Percentiles rank a stretch among this genome's conserved stretches.
These are phyloP conservation scores for Candida adriatica DNA, from an alignment of 805 yeast species.

Conservation along the genomic window DNA sequence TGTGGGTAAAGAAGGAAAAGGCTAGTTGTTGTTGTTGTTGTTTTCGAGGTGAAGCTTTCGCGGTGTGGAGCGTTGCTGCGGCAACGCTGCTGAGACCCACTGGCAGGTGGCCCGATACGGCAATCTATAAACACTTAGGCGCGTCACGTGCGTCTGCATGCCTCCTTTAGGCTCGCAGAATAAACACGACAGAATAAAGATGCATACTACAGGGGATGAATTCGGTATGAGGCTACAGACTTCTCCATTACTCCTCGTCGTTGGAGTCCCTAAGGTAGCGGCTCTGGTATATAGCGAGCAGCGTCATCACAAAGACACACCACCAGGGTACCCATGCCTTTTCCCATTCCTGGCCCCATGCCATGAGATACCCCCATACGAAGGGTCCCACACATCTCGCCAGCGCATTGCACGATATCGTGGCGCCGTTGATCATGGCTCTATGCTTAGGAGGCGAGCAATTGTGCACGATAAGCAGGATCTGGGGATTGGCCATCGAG, in stretches of 20 bases:
- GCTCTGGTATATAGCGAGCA: constrained; percentile 26
- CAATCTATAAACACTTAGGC: constrained; percentile 20
- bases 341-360: constrained; percentile 26
- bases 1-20: too few relatives aligned
- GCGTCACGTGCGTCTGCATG: too few relatives aligned
- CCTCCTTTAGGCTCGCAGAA: too few relatives aligned
- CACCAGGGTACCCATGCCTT: constrained; percentile 30
- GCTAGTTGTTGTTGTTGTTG: too few relatives aligned
- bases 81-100: too few relatives aligned
- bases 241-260: constrained; percentile 20
- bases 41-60: constrained; percentile 5
- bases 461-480: constrained; percentile 46
- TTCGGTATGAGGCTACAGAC: too few relatives aligned
- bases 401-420: constrained; percentile 44
- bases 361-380: constrained; percentile 43
- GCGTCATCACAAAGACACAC: constrained; percentile 21
- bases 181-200: too few relatives aligned
- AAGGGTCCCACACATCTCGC: constrained; percentile 55
- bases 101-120: too few relatives aligned
- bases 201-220: too few relatives aligned
- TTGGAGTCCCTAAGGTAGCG: constrained; percentile 21
- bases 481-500: constrained; percentile 46
- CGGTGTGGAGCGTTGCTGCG: not conserved
- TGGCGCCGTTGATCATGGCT: constrained; percentile 53
- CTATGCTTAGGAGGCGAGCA: constrained; percentile 47